These are phyloP conservation scores for Tylopilus balloui DNA, from an alignment of 768 basidiomycete genomes.

Conservation along the genomic window DNA sequence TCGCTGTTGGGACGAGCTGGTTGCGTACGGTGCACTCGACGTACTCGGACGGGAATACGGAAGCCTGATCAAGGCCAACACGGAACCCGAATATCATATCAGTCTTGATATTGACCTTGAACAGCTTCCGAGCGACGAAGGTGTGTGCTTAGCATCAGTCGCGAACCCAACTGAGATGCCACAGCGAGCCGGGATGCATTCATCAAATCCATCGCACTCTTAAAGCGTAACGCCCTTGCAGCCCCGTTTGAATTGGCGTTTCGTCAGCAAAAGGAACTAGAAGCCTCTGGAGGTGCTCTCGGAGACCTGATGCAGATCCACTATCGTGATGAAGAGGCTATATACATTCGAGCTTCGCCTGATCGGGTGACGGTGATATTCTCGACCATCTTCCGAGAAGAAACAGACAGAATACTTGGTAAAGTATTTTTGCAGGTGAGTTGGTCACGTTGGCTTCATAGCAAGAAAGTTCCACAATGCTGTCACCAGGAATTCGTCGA, in stretches of 20 bases:
- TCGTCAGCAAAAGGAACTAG: conserved; percentile 76
- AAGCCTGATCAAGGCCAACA: conserved; percentile 53
- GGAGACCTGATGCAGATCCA: conserved; percentile 90
- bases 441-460: not conserved
- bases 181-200: conserved; percentile 77
- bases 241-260: conserved; percentile 94
- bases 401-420: conserved; percentile 95
- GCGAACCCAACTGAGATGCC: conserved; percentile 6
- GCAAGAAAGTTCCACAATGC: conserved; percentile 5
- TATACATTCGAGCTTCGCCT: conserved; percentile 87
- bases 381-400: conserved; percentile 94
- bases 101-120: conserved; percentile 86
- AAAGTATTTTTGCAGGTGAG: conserved; percentile 95
- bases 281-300: conserved; percentile 57
- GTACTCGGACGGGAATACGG: conserved; percentile 84
- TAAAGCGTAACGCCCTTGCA: conserved; percentile 91
- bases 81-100: conserved; percentile 87
- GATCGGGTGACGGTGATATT: conserved; percentile 99
- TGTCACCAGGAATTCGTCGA: conserved; percentile 89
- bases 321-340: conserved; percentile 96
- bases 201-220: conserved; percentile 72
- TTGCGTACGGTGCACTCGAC: conserved; percentile 78
- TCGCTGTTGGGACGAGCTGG: conserved; percentile 94
- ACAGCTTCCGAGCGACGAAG: conserved; percentile 71
- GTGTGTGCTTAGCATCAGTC: conserved; percentile 40